These are phyloP conservation scores for Coleophoma eucalyptorum DNA, from an alignment of 2,329 filamentous ascomycete species.

Conservation along the genomic window DNA sequence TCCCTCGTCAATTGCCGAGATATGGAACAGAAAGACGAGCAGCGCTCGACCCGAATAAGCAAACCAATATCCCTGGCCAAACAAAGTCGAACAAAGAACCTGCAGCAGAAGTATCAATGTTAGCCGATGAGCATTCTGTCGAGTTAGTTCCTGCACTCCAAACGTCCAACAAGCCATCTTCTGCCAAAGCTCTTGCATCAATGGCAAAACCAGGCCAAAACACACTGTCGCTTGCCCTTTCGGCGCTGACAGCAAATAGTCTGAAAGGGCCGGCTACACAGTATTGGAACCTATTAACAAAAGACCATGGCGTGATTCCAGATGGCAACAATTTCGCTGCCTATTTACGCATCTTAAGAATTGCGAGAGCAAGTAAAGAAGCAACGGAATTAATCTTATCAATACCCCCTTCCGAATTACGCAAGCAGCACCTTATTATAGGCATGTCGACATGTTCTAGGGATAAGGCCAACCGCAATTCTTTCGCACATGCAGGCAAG, in stretches of 20 bases:
- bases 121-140: not conserved
- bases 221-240: constrained; percentile 65
- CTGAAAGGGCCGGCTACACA: constrained; percentile 58
- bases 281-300: constrained; percentile 76
- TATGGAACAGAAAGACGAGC: constrained; percentile 7
- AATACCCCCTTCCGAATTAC: constrained; percentile 43
- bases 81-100: not conserved
- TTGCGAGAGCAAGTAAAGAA: constrained; percentile 61
- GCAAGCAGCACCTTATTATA: constrained; percentile 59
- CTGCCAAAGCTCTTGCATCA: constrained; percentile 12
- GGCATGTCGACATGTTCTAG: constrained; percentile 71
- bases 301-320: constrained; percentile 58
- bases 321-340: constrained; percentile 68
- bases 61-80: not conserved
- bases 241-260: constrained; percentile 56
- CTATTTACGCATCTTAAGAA: constrained; percentile 64
- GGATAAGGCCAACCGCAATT: constrained; percentile 72
- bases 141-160: not conserved
- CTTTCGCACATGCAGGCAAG: constrained; percentile 59
- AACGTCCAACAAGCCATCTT: constrained; percentile 4
- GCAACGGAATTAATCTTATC: constrained; percentile 54
- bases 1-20: constrained; percentile 47
- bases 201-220: constrained; percentile 47
- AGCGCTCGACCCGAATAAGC: not conserved
- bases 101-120: not conserved